Evolutionary conservation across 345 rosid species (phyloP), one percentile per base, ranked within the genome.

Genomic region (Boechera stricta): DNA sequence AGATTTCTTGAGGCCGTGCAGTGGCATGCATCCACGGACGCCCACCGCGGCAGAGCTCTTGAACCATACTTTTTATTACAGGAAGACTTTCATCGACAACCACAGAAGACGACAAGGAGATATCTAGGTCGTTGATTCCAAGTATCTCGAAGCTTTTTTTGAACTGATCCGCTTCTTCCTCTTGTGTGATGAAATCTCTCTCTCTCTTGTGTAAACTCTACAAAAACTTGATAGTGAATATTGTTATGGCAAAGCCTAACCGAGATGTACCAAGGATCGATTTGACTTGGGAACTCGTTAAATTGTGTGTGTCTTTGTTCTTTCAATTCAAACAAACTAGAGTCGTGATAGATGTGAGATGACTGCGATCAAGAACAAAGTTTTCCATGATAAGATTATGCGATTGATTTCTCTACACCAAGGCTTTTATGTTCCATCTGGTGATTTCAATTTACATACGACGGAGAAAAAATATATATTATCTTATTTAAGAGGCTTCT

Each of bases 31-130:
- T 7, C 21, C 63, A 32, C 42, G 26, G 26, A 58, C 64, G 41
- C 64, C 48, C 31, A 54, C 71, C 0, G 48, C 71, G 11, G n/a
- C 56, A 2, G 38, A 64, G 56, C 71, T 74, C 3, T 74, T 74
- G 29, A 54, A 44, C 11, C 77, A 74, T 74, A 29, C 49, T 5
- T 74, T 21, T 64, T 33, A 64, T 64, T 0, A 64, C 6, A 11
- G 71, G 56, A 6, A 54, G 6, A 2, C 45, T 41, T 36, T 16
- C 41, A 47, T 45, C 29, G 38, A 13, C 24, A 13, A 28, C 24
- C 13, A 4, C 4, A 7, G 5, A 33, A 28, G 7, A 28, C 7
- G 18, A 13, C 5, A 21, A 64, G 39, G 39, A 13, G 48, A 41
- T 41, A 41, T 41, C 13, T 41, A 10, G 45, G 15, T 44, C 6